phyloP scores from a whole-genome alignment of 1,139 yeast species.

The Maudiozyma humilis region DNA sequence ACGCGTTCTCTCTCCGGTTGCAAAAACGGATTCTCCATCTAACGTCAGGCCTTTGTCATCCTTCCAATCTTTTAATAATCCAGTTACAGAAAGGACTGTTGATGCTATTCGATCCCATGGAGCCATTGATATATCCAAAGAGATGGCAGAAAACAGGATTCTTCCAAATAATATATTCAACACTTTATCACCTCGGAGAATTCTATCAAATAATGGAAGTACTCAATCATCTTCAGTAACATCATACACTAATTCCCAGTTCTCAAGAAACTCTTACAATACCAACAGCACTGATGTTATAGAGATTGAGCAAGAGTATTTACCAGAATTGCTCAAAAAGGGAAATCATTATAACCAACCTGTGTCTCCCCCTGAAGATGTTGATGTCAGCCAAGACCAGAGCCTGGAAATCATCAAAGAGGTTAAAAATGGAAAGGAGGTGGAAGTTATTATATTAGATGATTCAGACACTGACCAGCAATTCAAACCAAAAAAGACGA shows the following conservation, averaged over 20 bases:
- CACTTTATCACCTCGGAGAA: conserved; percentile 20
- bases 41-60: conserved; percentile 20
- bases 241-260: conserved; percentile 19
- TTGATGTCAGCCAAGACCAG: not conserved
- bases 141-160: not conserved
- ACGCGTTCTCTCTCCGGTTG: conserved; percentile 1
- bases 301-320: not conserved
- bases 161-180: conserved; percentile 2
- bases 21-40: not conserved
- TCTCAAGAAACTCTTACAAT: conserved; percentile 18
- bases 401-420: conserved; percentile 12
- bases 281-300: conserved; percentile 15
- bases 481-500: not conserved
- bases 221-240: conserved; percentile 16
- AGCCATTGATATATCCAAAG: conserved; percentile 2
- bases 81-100: conserved; percentile 4
- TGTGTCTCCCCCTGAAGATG: not conserved
- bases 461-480: conserved; percentile 6
- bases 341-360: not conserved
- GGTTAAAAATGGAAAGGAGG: conserved; percentile 17
- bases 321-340: not conserved
- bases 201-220: conserved; percentile 22
- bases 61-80: conserved; percentile 20
- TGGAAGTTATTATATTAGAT: conserved; percentile 25
- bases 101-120: not conserved